Evolutionary conservation across 148 eudicot genomes (phyloP).

Genomic region (Rhododendron molle): DNA sequence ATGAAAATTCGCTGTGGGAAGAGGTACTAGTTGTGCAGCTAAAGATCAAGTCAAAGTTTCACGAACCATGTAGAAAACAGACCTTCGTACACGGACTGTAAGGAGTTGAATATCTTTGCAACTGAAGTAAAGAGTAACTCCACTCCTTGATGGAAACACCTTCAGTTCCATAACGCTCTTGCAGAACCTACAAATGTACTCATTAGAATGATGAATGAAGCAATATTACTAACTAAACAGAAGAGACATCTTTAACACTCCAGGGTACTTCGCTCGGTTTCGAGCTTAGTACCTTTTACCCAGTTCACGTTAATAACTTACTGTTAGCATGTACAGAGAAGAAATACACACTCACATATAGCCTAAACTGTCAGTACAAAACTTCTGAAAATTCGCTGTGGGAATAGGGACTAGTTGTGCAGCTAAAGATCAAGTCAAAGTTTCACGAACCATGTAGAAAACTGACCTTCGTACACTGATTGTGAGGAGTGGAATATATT

Average conservation of each 20-base stretch:
- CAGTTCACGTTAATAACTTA: neutral
- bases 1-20: conserved; percentile 10
- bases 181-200: conserved; percentile 49
- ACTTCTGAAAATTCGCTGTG: conserved; percentile 11
- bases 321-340: neutral
- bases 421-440: conserved; percentile 5
- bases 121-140: conserved; percentile 55
- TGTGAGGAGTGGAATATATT: conserved; percentile 51
- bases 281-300: no score
- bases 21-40: neutral
- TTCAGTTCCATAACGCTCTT: conserved; percentile 57
- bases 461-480: conserved; percentile 38
- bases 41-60: conserved; percentile 4
- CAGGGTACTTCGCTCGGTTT: neutral
- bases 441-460: neutral
- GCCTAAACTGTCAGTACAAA: neutral
- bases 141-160: conserved; percentile 51
- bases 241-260: neutral
- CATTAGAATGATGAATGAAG: neutral
- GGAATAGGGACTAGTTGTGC: neutral
- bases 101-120: conserved; percentile 47
- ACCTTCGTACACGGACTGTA: conserved; percentile 50
- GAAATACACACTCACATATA: neutral
- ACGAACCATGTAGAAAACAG: neutral
- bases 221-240: conserved; percentile 2